Evolutionary conservation across 108 stramenopile species (phyloP).

Genomic region (Fistulifera solaris): DNA sequence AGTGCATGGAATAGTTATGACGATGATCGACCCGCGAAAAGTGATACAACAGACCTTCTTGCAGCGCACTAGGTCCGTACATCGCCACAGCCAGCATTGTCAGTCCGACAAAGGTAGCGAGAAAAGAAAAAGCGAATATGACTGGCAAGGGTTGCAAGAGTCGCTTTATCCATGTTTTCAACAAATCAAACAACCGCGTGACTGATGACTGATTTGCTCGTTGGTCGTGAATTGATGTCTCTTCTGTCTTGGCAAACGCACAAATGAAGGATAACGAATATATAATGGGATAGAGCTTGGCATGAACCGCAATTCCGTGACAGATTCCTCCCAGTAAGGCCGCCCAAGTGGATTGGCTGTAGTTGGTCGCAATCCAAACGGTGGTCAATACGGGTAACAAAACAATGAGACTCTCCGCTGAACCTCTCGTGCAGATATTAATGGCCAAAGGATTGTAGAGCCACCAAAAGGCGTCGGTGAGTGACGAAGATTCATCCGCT

Average conservation of each 20-base stretch:
- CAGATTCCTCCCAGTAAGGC: constrained; percentile 56
- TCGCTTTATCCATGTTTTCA: constrained; percentile 24
- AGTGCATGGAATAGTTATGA: constrained; percentile 58
- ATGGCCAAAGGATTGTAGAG: constrained; percentile 87
- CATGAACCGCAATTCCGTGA: constrained; percentile 78
- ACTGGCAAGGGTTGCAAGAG: constrained; percentile 25
- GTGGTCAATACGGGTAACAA: constrained; percentile 76
- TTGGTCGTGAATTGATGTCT: neutral
- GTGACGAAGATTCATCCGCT: constrained; percentile 9
- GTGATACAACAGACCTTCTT: constrained; percentile 92
- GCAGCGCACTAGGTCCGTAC: constrained; percentile 71
- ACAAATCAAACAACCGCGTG: constrained; percentile 14
- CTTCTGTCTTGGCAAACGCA: constrained; percentile 27
- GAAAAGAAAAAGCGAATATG: constrained; percentile 52
- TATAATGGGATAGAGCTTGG: constrained; percentile 81
- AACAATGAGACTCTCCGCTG: constrained; percentile 77
- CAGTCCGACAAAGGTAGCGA: constrained; percentile 36
- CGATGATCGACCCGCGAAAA: constrained; percentile 90
- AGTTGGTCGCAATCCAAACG: constrained; percentile 26
- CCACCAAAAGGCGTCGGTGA: constrained; percentile 66
- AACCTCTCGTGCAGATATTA: constrained; percentile 91
- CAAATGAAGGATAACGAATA: constrained; percentile 68
- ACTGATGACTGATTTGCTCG: neutral
- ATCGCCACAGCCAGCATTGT: constrained; percentile 45
- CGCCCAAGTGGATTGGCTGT: neutral